Evolutionary conservation across 2,329 filamentous ascomycete genomes (phyloP).

Genomic region (Penicillium hesseltinei): DNA sequence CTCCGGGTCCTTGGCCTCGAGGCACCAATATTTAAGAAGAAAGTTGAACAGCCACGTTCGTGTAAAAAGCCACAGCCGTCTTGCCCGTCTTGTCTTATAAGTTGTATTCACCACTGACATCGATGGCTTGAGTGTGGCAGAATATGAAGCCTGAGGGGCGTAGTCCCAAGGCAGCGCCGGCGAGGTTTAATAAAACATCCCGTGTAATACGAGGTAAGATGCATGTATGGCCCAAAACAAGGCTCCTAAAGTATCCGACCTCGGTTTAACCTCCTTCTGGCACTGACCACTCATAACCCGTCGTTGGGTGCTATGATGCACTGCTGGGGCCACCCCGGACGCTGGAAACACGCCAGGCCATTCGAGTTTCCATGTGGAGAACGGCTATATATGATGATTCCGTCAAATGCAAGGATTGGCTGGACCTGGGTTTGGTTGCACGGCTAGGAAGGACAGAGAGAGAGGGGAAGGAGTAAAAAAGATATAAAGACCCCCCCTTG

Average conservation of each 20-base stretch:
- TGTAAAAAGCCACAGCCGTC: slow-evolving; percentile 4
- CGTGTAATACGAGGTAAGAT: slow-evolving; percentile 17
- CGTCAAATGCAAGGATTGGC: slow-evolving; percentile 1
- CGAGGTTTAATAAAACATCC: slow-evolving; percentile 4
- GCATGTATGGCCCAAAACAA: slow-evolving; percentile 7
- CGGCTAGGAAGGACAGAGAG: background rate
- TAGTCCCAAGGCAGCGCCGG: background rate
- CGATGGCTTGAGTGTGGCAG: slow-evolving; percentile 12
- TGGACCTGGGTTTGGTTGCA: background rate
- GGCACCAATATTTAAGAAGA: background rate
- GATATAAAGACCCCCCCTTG: slow-evolving; percentile 8
- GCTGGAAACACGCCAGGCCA: slow-evolving; percentile 1
- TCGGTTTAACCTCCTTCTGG: background rate
- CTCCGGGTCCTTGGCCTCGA: background rate
- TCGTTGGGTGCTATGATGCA: slow-evolving; percentile 17
- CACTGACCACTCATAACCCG: slow-evolving; percentile 9
- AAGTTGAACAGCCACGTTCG: background rate
- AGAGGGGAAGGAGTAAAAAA: slow-evolving; percentile 2
- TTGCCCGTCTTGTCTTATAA: background rate
- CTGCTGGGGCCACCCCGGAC: slow-evolving; percentile 13
- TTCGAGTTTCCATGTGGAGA: background rate
- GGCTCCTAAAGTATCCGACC: slow-evolving; percentile 7
- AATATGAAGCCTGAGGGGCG: background rate
- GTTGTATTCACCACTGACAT: slow-evolving; percentile 12
- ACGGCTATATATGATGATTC: background rate